These are phyloP conservation scores for Dipodascopsis uninucleata DNA, from an alignment of 805 yeast genomes.

Conservation along the genomic window DNA sequence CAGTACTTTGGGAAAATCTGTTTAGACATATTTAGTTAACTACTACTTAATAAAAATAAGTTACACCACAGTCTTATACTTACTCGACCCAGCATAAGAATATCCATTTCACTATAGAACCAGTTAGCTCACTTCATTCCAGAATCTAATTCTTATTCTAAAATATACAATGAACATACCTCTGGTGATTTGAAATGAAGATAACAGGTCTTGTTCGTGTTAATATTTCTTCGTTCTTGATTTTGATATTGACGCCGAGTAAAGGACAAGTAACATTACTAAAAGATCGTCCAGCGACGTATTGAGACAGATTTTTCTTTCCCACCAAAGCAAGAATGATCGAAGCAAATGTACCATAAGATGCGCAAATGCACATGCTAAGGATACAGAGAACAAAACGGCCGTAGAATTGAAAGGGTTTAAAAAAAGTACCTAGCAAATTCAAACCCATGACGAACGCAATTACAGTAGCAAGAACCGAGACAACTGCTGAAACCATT, in stretches of 20 bases:
- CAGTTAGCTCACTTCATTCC: too few relatives aligned
- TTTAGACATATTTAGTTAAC: too few relatives aligned
- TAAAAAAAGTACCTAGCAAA: constrained; percentile 29
- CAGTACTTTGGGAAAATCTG: constrained; percentile 76
- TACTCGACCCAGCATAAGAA: constrained; percentile 66
- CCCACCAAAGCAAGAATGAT: constrained; percentile 62
- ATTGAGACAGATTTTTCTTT: constrained; percentile 77
- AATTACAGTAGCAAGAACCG: constrained; percentile 7
- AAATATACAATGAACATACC: constrained; percentile 7
- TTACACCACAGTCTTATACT: neutral
- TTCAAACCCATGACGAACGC: constrained; percentile 16
- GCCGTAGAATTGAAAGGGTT: constrained; percentile 37
- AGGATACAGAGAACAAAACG: constrained; percentile 34
- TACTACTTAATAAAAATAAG: neutral
- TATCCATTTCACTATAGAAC: constrained; percentile 61
- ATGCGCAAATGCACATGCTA: constrained; percentile 34
- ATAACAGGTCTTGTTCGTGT: constrained; percentile 60
- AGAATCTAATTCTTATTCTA: neutral
- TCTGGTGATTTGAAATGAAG: constrained; percentile 84
- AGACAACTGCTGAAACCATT: too few relatives aligned
- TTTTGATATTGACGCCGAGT: constrained; percentile 65
- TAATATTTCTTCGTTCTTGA: constrained; percentile 63
- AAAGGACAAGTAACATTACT: constrained; percentile 56
- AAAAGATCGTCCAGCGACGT: constrained; percentile 82
- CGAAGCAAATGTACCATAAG: constrained; percentile 50